Evolutionary conservation across 2,329 filamentous ascomycete species (phyloP).

Genomic region (Coniochaeta prunicola): DNA sequence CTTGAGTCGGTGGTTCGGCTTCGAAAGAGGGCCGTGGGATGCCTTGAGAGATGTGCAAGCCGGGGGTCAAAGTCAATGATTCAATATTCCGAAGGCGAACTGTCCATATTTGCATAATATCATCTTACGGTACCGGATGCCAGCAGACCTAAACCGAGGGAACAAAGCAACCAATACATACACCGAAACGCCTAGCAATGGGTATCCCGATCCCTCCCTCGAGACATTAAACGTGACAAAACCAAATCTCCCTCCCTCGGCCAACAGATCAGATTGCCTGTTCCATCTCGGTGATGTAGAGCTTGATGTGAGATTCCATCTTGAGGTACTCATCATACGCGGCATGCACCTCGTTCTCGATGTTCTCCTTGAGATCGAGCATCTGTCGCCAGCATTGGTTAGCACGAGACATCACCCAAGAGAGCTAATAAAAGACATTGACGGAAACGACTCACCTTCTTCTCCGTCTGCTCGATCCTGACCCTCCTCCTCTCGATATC

Average conservation of each 20-base stretch:
- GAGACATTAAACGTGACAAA: slow-evolving; percentile 19
- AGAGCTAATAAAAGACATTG: not conserved
- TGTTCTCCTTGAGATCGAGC: slow-evolving; percentile 94
- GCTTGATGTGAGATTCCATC: slow-evolving; percentile 92
- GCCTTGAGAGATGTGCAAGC: not conserved
- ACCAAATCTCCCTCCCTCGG: slow-evolving; percentile 1
- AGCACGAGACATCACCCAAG: not conserved
- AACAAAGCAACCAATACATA: not conserved
- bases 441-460: slow-evolving; percentile 67
- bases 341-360: slow-evolving; percentile 85
- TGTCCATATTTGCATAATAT: not conserved
- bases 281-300: slow-evolving; percentile 99
- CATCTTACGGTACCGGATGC: not conserved
- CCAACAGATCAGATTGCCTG: slow-evolving; percentile 57
- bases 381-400: slow-evolving; percentile 53
- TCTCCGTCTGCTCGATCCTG: slow-evolving; percentile 96
- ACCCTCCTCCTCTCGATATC: slow-evolving; percentile 90
- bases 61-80: not conserved
- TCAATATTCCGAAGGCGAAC: not conserved
- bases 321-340: slow-evolving; percentile 94
- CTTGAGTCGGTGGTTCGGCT: slow-evolving; percentile 59
- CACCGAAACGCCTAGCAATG: slow-evolving; percentile 2
- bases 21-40: slow-evolving; percentile 30
- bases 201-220: slow-evolving; percentile 9
- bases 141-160: not conserved